Base-by-base conservation (phyloP, 164 flowering plant genomes). In the Euptelea pleiosperma region DNA sequence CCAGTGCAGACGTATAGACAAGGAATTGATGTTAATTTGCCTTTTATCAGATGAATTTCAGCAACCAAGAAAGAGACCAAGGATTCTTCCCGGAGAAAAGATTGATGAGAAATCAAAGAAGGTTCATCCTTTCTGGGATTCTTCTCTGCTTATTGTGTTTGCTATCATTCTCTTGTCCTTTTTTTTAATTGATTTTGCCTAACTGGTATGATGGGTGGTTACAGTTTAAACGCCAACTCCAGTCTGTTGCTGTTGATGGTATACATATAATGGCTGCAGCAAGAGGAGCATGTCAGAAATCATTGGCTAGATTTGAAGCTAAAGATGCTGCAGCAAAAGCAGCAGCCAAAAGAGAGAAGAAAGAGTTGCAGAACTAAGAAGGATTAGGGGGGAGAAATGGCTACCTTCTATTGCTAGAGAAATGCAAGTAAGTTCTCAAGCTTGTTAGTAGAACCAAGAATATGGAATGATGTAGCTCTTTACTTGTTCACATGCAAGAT, bases 331-430 rank as follows among this genome's bases (percentile, higher is more conserved):
- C 82, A 15, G 77, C 79, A 51, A 82, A 81, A 75, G 93, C 73
- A 58, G 84, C 85, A 52, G 82, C 82, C 33, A 81, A 94, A 64
- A 80, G 63, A 69, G 97, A 90, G 73, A 86, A 70, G 92, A 85
- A 69, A 72, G 96, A 76, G 83, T 91, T 44, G 82, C 89, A 40
- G 83, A 75, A 57, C 73, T 94, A 61, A 94, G 82, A 73, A 87
- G 57, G 63, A 61, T 79, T 44, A 76, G 96, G 52, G 99, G 97
- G n/a, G 97, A 94, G 75, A 84, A 75, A 73, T 94, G 99, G 99
- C 75, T 91, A 12, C 99, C 96, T 57, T 81, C 93, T 12, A 68
- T 89, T 57, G 86, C 89, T 31, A 78, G 63, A 66, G 79, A 84
- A 52, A 83, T 75, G 93, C 70, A 74, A 69, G 25, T 52, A 52